Percentiles rank a stretch among this genome's conserved stretches.
Evolutionary conservation across 2,329 filamentous ascomycete species (phyloP).

Genomic region (Penicillium freii): DNA sequence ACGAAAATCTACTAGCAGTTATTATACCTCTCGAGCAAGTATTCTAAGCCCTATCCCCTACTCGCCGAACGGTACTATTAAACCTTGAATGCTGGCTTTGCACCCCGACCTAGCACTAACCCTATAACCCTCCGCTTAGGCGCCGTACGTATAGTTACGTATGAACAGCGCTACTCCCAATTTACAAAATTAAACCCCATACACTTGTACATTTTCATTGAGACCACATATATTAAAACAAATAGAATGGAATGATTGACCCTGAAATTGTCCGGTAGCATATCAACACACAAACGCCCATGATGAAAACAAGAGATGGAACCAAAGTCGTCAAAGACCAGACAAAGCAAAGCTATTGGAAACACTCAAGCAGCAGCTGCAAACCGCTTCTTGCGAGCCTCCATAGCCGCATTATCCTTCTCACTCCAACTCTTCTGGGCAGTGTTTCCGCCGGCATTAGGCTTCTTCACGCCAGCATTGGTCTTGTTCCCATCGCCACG

Average conservation of each 20-base stretch:
- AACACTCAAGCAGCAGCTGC: slow-evolving; percentile 30
- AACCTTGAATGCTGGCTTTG: too few species aligned
- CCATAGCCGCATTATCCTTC: slow-evolving; percentile 44
- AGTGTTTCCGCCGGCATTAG: slow-evolving; percentile 21
- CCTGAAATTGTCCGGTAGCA: slow-evolving; percentile 18
- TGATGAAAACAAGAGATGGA: slow-evolving; percentile 12
- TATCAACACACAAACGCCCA: slow-evolving; percentile 27
- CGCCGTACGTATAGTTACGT: neutral
- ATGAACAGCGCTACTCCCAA: neutral
- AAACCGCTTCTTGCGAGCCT: slow-evolving; percentile 51
- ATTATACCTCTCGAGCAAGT: too few species aligned
- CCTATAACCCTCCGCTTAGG: too few species aligned
- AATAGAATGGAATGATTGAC: slow-evolving; percentile 16
- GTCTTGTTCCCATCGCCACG: slow-evolving; percentile 18
- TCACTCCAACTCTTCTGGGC: slow-evolving; percentile 33
- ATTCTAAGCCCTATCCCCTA: too few species aligned
- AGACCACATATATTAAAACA: slow-evolving; percentile 11
- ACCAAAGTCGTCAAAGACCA: neutral
- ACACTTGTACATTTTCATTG: slow-evolving; percentile 1
- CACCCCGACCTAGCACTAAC: too few species aligned
- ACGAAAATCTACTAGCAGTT: too few species aligned
- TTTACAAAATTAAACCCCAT: neutral
- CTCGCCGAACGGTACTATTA: too few species aligned
- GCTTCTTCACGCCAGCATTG: slow-evolving; percentile 13
- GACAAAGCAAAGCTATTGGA: neutral